Base-by-base conservation (phyloP, 1,139 yeast species). In the Geotrichum reessii region DNA sequence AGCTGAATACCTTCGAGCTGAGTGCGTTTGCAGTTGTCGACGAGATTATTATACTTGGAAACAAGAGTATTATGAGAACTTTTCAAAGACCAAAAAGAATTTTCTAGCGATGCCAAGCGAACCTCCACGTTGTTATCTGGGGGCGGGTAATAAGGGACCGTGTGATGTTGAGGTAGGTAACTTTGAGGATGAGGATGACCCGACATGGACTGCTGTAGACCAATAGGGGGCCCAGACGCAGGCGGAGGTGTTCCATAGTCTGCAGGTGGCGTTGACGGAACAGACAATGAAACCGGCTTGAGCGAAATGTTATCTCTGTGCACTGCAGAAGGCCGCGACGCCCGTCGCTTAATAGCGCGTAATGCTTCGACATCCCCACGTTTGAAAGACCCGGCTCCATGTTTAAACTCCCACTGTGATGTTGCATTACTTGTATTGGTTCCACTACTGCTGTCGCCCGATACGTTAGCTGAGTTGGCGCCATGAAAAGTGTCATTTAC, bases 361-460 rank as follows among this genome's bases (percentile, higher is more conserved):
- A 89, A 74, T 11, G 84, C 78, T 51, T 79, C 83, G 61, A 84
- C 83, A 68, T 91, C 93, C 58, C 89, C 91, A 61, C 88, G 85
- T 65, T 79, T 81, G 73, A 92, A 92, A 19, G 54, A 52, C 17
- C 54, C 54, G 47, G 85, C 82, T 51, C 87, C 84, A 69, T 92
- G 99, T 63, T 86, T 85, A 74, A 92, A 92, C 72, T 89, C 96
- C 98, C 98, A 92, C 58, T 73, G 76, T 4, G 81, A 63, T 44
- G 59, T 61, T 24, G 51, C 42, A 21, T 31, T 62, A 27, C 54
- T 46, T 19, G 53, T 56, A 27, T 42, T 47, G 37, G 50, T 33
- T 22, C 37, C 56, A 11, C 28, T 40, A 47, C 49, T 56, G 27
- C 47, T 47, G 46, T 61, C 64, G 19, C 64, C 65, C 31, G 59